Evolutionary conservation across 208 protist species (phyloP).

Genomic region (Wallacemonas collosoma): DNA sequence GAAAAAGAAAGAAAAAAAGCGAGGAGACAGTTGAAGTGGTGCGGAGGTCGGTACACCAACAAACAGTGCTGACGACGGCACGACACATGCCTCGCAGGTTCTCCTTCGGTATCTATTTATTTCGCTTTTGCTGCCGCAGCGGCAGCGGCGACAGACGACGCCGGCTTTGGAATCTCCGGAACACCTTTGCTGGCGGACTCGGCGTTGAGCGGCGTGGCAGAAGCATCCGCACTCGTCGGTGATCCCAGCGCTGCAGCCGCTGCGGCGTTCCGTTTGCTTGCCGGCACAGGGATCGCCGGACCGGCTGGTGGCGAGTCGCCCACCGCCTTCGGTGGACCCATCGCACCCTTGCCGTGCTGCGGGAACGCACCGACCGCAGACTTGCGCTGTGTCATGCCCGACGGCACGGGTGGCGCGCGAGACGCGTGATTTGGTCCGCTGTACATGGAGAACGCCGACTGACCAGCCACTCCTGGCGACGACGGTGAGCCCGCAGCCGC

Average conservation of each 20-base stretch:
- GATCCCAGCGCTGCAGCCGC: conserved; percentile 21
- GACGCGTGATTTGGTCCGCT: background rate
- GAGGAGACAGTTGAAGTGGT: too few species aligned
- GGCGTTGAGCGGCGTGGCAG: background rate
- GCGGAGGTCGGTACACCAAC: too few species aligned
- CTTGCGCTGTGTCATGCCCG: background rate
- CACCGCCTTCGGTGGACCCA: conserved; percentile 15
- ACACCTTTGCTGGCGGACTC: background rate
- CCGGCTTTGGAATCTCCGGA: conserved; percentile 12
- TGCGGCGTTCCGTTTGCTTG: conserved; percentile 27
- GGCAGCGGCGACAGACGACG: background rate
- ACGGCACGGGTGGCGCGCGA: conserved; percentile 2
- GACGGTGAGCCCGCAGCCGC: conserved; percentile 14
- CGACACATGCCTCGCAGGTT: too few species aligned
- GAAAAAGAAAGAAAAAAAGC: too few species aligned
- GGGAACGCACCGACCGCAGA: background rate
- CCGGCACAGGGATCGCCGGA: conserved; percentile 37
- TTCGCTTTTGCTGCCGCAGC: background rate
- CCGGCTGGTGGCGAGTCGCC: conserved; percentile 16
- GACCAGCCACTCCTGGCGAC: conserved; percentile 22
- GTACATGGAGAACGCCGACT: background rate
- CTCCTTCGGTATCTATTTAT: too few species aligned
- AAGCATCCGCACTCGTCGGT: background rate
- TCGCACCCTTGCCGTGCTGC: conserved; percentile 1
- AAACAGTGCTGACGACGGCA: too few species aligned